Evolutionary conservation across 2,329 filamentous ascomycete genomes (phyloP).

Genomic region (Beauveria sp.): DNA sequence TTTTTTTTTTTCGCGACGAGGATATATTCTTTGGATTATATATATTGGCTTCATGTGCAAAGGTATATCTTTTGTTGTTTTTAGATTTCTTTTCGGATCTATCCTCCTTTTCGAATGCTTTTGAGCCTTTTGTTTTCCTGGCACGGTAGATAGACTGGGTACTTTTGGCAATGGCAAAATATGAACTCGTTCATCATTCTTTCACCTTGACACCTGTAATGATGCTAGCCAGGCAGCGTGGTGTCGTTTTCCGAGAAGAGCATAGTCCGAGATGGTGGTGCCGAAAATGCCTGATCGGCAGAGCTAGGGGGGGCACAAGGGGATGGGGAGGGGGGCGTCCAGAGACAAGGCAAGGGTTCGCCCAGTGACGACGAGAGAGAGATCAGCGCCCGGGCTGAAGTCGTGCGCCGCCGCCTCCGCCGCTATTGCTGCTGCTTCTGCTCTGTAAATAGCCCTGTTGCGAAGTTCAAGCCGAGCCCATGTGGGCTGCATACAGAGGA

Average conservation of each 20-base stretch:
- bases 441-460: background rate
- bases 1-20: background rate
- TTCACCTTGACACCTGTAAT: background rate
- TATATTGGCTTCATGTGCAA: background rate
- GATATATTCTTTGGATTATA: constrained; percentile 6
- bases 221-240: background rate
- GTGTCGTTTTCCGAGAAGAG: background rate
- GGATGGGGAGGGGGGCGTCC: background rate
- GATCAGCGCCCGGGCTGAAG: background rate
- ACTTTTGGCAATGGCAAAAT: background rate
- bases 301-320: background rate
- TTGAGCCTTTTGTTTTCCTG: background rate
- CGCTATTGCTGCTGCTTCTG: background rate
- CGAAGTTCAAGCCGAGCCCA: background rate
- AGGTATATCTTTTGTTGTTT: background rate
- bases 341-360: background rate
- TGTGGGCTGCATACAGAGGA: too few species aligned
- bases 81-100: background rate
- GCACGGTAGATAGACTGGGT: background rate
- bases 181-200: background rate
- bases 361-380: background rate
- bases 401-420: too few species aligned
- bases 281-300: constrained; percentile 9
- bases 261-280: constrained; percentile 2
- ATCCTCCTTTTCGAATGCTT: background rate